Conservation (phyloP, 768 basidiomycete genomes). For the Dendrothele bispora region DNA sequence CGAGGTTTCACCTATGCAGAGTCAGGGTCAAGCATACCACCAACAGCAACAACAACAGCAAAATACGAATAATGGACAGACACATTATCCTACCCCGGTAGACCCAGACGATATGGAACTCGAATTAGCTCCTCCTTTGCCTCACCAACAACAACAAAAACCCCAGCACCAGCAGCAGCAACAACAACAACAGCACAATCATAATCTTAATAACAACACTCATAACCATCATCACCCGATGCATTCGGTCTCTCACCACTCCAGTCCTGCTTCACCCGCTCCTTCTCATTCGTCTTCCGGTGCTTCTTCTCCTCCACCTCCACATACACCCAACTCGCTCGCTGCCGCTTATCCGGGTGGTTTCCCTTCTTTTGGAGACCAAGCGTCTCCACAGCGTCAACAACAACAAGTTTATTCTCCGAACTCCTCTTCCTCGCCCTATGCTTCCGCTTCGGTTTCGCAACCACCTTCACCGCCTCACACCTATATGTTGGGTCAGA, state of each 20-base stretch:
- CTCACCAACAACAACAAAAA: too few species aligned
- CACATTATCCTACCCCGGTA: constrained; percentile 42
- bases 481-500: constrained; percentile 5
- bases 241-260: constrained; percentile 28
- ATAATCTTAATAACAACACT: too few species aligned
- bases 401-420: not conserved
- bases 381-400: not conserved
- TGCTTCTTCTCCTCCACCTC: constrained; percentile 55
- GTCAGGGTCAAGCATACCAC: constrained; percentile 24
- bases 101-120: constrained; percentile 85
- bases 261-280: constrained; percentile 42
- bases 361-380: not conserved
- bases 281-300: constrained; percentile 42
- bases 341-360: constrained; percentile 9
- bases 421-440: constrained; percentile 1
- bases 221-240: constrained; percentile 27
- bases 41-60: constrained; percentile 25
- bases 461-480: constrained; percentile 3
- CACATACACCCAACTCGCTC: constrained; percentile 37
- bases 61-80: constrained; percentile 7
- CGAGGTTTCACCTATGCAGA: constrained; percentile 13
- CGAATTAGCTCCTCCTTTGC: constrained; percentile 53
- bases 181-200: too few species aligned
- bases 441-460: not conserved
- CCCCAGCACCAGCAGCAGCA: too few species aligned